phyloP scores from a whole-genome alignment of 768 basidiomycete genomes.

The Russula sp. region DNA sequence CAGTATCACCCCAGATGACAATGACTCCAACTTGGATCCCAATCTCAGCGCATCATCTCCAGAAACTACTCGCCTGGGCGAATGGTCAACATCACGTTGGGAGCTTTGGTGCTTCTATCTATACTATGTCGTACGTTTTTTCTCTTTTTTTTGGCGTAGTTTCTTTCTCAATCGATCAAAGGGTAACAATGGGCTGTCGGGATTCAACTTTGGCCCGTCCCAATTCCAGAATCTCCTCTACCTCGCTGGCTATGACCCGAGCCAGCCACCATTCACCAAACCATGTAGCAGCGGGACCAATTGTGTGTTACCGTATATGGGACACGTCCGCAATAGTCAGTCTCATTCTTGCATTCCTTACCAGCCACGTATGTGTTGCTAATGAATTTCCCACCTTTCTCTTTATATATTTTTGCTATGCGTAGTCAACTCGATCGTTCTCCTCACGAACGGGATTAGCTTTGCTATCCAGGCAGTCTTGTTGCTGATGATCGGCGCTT shows the following conservation, averaged over 20 bases:
- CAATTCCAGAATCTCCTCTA: conserved; percentile 74
- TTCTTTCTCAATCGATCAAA: conserved; percentile 23
- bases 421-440: conserved; percentile 71
- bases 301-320: conserved; percentile 67
- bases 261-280: conserved; percentile 50
- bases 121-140: conserved; percentile 47
- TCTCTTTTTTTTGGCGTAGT: too few species aligned
- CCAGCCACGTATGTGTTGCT: neutral
- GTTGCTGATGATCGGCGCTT: conserved; percentile 65
- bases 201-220: conserved; percentile 70
- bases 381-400: neutral
- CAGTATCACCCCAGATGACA: neutral
- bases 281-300: conserved; percentile 49
- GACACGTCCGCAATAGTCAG: conserved; percentile 57
- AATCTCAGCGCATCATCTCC: neutral
- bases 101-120: conserved; percentile 58
- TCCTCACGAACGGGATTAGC: conserved; percentile 75
- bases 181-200: conserved; percentile 68
- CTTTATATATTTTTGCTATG: neutral
- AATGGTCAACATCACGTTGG: conserved; percentile 30
- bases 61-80: neutral
- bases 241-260: conserved; percentile 69
- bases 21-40: neutral
- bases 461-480: conserved; percentile 73
- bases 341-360: conserved; percentile 17